phyloP scores from a whole-genome alignment of 139 green algal genomes.

The Closterium sp. region DNA sequence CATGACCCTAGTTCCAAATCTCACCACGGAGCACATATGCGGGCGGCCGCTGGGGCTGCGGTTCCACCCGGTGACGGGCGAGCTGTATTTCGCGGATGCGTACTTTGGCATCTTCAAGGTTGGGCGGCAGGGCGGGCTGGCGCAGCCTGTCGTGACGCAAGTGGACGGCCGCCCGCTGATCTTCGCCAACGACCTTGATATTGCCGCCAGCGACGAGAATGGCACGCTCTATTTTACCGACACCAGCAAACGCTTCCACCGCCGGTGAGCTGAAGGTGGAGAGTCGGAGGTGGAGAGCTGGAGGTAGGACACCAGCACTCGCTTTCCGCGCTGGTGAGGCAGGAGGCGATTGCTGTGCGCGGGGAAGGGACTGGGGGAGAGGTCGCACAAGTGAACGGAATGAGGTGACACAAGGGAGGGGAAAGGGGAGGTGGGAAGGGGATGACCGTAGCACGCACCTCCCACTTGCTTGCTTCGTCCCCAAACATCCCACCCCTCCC shows the following conservation, averaged over 20 bases:
- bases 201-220: slow-evolving; percentile 47
- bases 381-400: too few species aligned
- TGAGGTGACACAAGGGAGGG: too few species aligned
- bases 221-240: slow-evolving; percentile 70
- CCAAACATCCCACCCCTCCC: too few species aligned
- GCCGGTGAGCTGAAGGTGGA: neutral
- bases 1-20: slow-evolving; percentile 1
- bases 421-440: too few species aligned
- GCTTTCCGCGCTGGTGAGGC: neutral
- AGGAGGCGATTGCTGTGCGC: too few species aligned
- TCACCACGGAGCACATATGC: slow-evolving; percentile 26
- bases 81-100: slow-evolving; percentile 37
- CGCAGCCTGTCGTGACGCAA: neutral
- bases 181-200: slow-evolving; percentile 72
- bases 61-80: slow-evolving; percentile 25
- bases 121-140: neutral
- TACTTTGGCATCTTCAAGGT: slow-evolving; percentile 29
- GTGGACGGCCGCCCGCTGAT: slow-evolving; percentile 47
- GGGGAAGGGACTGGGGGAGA: too few species aligned
- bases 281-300: too few species aligned
- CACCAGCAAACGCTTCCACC: slow-evolving; percentile 49
- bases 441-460: too few species aligned
- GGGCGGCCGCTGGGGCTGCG: slow-evolving; percentile 35
- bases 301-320: too few species aligned
- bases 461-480: too few species aligned